Evolutionary conservation across 345 rosid genomes (phyloP), one percentile per base, ranked within the genome.

Genomic region (Pugionium dolabratum): DNA sequence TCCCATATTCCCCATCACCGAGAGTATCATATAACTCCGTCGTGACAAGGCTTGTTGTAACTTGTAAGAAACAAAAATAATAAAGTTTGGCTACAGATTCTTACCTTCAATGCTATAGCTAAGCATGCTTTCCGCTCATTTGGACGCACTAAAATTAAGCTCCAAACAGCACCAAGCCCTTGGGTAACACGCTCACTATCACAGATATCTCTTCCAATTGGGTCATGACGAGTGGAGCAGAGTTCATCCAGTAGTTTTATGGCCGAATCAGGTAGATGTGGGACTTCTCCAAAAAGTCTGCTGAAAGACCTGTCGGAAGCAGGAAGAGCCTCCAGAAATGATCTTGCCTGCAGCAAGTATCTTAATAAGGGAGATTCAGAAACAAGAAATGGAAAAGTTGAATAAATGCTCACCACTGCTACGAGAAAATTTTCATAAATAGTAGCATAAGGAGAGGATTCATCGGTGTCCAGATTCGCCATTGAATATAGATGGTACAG

Each of bases 121-220:
- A 94, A 77, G 81, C 92, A 88, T 79, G 90, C 84, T 71, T 84
- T 83, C 45, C 97, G 87, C 66, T 86, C 77, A 63, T 80, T 83
- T 75, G 97, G 89, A 68, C 97, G 96, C 45, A 90, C 95, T 79
- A 88, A 67, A 79, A 94, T 86, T 79, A 94, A 83, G 81, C 97
- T 82, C 99, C 99, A 94, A 31, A 86, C 96, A 35, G 94, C 90
- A 72, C 96, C 97, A 67, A 94, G 96, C 46, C 97, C 99, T 73
- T 94, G 99, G 41, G 97, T 90, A 35, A 94, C 89, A 72, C 92
- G 96, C 72, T 94, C 96, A 59, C 82, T 78, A 74, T 88, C 99
- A 57, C 80, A 79, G 47, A 78, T 67, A 72, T 80, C 86, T 76
- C 78, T 85, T 54, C 89, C 92, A 60, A 64, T 65, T 53, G 73